Evolutionary conservation across 164 flowering plant species (phyloP).

Genomic region (Santalum album): DNA sequence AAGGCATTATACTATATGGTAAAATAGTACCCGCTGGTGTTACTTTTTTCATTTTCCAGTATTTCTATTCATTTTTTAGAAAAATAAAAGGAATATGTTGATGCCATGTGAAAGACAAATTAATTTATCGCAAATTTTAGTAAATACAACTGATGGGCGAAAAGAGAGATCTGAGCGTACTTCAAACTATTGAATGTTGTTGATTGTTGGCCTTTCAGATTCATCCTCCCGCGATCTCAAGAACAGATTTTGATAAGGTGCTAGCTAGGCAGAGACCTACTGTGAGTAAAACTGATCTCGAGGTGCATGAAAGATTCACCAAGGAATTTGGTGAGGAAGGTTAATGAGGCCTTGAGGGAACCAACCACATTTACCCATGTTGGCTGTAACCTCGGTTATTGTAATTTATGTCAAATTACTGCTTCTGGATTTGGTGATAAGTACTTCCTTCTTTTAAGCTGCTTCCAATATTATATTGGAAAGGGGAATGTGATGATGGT

Average conservation of each 20-base stretch:
- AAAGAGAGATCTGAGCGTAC: too few relatives aligned
- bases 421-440: slow-evolving; percentile 11
- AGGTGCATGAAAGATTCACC: slow-evolving; percentile 92
- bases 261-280: slow-evolving; percentile 95
- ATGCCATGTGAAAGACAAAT: too few relatives aligned
- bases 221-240: slow-evolving; percentile 81
- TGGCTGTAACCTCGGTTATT: slow-evolving; percentile 11
- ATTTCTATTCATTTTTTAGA: too few relatives aligned
- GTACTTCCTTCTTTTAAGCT: slow-evolving; percentile 4
- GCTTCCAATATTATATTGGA: slow-evolving; percentile 1
- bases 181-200: not conserved
- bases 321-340: slow-evolving; percentile 99
- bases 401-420: slow-evolving; percentile 13
- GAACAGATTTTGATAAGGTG: slow-evolving; percentile 86
- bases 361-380: slow-evolving; percentile 1
- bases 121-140: too few relatives aligned
- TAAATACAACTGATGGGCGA: too few relatives aligned
- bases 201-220: slow-evolving; percentile 39
- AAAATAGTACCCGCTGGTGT: too few relatives aligned
- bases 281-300: slow-evolving; percentile 88
- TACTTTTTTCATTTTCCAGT: too few relatives aligned
- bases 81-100: too few relatives aligned
- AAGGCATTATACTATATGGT: not conserved
- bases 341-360: slow-evolving; percentile 17
- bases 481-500: slow-evolving; percentile 9